Evolutionary conservation across 2,329 filamentous ascomycete species (phyloP).

Genomic region (Escovopsis sp.): DNA sequence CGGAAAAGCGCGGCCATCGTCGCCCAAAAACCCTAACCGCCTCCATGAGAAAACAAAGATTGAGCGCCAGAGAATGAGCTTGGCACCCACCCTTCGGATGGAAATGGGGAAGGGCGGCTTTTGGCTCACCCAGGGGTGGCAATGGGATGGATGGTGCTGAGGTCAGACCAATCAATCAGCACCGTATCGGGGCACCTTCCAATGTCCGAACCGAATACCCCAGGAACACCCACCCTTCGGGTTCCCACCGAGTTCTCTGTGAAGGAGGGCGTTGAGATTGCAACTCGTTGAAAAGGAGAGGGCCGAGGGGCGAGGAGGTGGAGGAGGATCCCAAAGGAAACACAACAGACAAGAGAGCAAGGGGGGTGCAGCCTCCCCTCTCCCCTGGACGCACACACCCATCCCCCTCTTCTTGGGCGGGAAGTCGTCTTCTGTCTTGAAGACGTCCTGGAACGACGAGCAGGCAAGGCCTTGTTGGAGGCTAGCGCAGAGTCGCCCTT

Average conservation of each 20-base stretch:
- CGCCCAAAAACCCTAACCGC: background rate
- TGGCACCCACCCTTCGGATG: background rate
- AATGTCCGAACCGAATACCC: background rate
- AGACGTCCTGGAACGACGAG: background rate
- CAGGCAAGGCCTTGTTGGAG: background rate
- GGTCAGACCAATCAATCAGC: background rate
- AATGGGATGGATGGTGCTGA: background rate
- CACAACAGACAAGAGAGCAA: background rate
- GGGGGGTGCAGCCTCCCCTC: background rate
- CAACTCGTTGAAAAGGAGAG: no score
- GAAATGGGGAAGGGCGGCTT: background rate
- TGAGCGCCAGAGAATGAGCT: background rate
- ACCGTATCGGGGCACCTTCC: background rate
- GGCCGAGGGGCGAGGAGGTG: background rate
- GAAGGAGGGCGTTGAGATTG: no score
- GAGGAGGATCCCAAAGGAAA: background rate
- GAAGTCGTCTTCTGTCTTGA: background rate
- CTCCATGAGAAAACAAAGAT: background rate
- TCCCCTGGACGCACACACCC: no score
- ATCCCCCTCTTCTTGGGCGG: background rate
- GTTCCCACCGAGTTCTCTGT: no score
- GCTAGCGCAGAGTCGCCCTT: background rate
- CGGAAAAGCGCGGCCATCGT: background rate
- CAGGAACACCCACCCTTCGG: no score
- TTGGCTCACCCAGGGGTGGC: background rate